Base-by-base conservation (phyloP, 1,284 basidiomycete genomes). In the Naganishia sp. region DNA sequence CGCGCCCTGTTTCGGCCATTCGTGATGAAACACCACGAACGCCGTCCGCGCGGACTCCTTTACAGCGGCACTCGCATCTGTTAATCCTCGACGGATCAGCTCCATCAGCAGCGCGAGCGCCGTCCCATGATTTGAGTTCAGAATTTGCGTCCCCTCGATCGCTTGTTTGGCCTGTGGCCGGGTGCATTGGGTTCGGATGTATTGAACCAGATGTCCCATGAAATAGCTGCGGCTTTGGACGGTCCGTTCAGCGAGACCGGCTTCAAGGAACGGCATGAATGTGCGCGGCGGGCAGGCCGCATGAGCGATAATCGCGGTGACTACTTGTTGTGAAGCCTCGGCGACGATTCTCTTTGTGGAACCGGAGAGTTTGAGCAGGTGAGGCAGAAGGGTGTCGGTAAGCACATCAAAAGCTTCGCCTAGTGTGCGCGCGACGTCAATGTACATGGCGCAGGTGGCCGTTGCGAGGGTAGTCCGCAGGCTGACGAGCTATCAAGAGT, bases 311-410 rank as follows among this genome's bases (percentile, higher is more conserved):
- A 98, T 84, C 5, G 84, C 81, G 0, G 85, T 83, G 1, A 90
- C 84, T 0, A 86, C 84, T 6, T 84, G 82, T 76, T 98, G 96
- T 0, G 94, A 92, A 64, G 89, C 88, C 65, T 91, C 88, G 13
- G 90, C 92, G 42, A 89, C 86, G 54, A 98, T 88, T 77, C 94
- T 96, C 81, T 99, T 99, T n/a, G 95, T 98, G 68, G 92, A 88
- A 7, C 88, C 88, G 31, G 91, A 88, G 91, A 99, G 91, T 70
- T 87, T 87, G 42, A 94, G 83, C 7, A 96, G 84, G 69, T 89
- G 85, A 11, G 85, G 84, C 61, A 94, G 82, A 3, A 97, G 77
- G 0, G 82, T 77, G 64, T 97, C 94, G 72, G 87, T 88, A 70
- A 88, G 86, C 0, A 86, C 86, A 77, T 96, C 92, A 42, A 94